Evolutionary conservation across 768 basidiomycete species (phyloP).

Genomic region (Flagelloscypha sp.): DNA sequence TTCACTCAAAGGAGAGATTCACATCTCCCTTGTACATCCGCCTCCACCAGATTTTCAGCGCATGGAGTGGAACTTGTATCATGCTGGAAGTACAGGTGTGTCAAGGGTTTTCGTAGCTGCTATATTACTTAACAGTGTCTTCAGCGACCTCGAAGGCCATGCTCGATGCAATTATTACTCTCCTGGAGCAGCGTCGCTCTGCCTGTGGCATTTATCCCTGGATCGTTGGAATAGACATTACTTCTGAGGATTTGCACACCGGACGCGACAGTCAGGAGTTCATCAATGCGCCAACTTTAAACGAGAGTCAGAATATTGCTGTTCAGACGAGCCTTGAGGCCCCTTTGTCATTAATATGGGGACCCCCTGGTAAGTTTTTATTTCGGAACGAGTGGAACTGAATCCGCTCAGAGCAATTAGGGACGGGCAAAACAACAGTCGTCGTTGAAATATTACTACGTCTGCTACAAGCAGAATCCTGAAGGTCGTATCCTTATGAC

Average conservation of each 20-base stretch:
- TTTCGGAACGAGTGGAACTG: not conserved
- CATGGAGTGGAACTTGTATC: slow-evolving; percentile 61
- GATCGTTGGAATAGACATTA: no score
- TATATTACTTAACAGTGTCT: not conserved
- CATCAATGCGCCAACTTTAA: slow-evolving; percentile 24
- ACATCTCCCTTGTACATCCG: slow-evolving; percentile 44
- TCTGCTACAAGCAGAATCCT: slow-evolving; percentile 23
- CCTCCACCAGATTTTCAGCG: slow-evolving; percentile 50
- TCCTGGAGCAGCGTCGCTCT: no score
- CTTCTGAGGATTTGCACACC: not conserved
- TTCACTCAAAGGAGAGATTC: slow-evolving; percentile 44
- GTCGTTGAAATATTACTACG: slow-evolving; percentile 51
- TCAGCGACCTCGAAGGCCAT: slow-evolving; percentile 56
- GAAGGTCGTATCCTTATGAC: slow-evolving; percentile 49
- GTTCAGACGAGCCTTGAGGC: slow-evolving; percentile 36
- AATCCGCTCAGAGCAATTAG: slow-evolving; percentile 21
- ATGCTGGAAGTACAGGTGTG: slow-evolving; percentile 52
- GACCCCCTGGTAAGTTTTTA: slow-evolving; percentile 44
- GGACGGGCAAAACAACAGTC: slow-evolving; percentile 67
- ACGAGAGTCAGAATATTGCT: slow-evolving; percentile 47
- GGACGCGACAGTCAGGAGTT: not conserved
- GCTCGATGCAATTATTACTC: slow-evolving; percentile 60
- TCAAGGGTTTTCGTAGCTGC: slow-evolving; percentile 1
- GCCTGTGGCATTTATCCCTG: no score
- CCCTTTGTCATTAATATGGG: slow-evolving; percentile 55